A percentile compares a stretch with the other conserved stretches of the same genome.
Conservation (phyloP, 371 early-diverging fungal genomes). For the Umbelopsis sp. region DNA sequence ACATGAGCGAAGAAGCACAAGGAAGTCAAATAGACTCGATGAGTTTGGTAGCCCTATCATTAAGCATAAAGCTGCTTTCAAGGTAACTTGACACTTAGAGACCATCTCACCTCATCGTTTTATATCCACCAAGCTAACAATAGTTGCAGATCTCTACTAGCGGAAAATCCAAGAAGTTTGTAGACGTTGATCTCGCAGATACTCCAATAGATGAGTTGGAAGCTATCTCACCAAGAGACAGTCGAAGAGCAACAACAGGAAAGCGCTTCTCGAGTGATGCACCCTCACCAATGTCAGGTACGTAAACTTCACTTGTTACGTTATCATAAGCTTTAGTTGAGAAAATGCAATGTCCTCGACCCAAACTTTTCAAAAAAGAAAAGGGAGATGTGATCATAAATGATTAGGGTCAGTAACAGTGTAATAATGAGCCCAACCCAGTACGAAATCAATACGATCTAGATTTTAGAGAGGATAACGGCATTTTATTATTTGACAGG, state of each 20-base stretch:
- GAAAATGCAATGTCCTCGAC: no score
- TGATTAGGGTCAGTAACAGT: no score
- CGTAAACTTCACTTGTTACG: not conserved
- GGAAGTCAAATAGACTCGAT: constrained; percentile 2
- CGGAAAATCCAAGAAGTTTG: not conserved
- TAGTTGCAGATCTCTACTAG: not conserved
- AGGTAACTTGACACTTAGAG: not conserved
- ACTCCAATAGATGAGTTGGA: not conserved
- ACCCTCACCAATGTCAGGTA: not conserved
- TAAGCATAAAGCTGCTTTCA: constrained; percentile 2
- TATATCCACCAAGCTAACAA: no score
- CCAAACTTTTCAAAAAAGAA: no score
- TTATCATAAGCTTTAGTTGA: no score
- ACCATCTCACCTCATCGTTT: no score
- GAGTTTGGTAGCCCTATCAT: constrained; percentile 8
- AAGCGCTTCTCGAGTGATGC: not conserved
- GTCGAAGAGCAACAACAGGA: not conserved
- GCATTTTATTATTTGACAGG: no score
- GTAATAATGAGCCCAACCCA: no score
- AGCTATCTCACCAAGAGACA: not conserved
- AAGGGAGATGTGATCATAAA: no score
- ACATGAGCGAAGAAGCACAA: not conserved
- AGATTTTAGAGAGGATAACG: no score
- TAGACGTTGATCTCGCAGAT: not conserved
- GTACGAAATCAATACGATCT: no score